Base-by-base conservation (phyloP, 2,329 filamentous ascomycete genomes). In the Fusarium pseudocircinatum region DNA sequence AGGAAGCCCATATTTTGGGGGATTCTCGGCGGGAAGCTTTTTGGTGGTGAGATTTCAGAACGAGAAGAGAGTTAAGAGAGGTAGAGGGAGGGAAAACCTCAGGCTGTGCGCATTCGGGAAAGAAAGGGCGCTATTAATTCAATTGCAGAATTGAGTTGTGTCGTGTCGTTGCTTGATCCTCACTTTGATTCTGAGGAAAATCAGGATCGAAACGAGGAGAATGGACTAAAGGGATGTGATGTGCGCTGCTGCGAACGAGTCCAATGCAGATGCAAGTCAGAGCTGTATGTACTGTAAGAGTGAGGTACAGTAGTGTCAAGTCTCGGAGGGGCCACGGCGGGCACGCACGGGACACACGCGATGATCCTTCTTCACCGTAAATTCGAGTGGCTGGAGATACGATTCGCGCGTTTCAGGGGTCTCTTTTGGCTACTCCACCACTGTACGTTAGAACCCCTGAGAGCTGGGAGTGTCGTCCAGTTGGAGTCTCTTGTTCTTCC, bases 1-100 rank as follows among this genome's bases (percentile, higher is more conserved):
- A 83, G 75, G 76, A 83, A 82, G 72, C 79, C 79, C 79, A 81
- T 81, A 39, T 28, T 43, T 43, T 34, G 13, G 22, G 28, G 61
- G 18, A 60, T 54, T 56, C 49, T 49, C 20, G 28, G 46, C 16
- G 40, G 40, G 34, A 40, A 18, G 28, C 13, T 42, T 44, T 36
- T 37, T 32, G 53, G 30, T 47, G 30, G 34, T 52, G 54, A 36
- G 53, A 44, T 37, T 52, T 44, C 15, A 36, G 28, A 11, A 24
- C 37, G 11, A 37, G 63, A 49, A 49, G 39, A 50, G 65, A 28
- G 59, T 28, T 7, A 28, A 42, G 28, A 28, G 28, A 28, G 28
- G 28, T 7, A 42, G 16, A n/a, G 47, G n/a, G 15, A 28, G 24
- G 12, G 52, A 24, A 39, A 49, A 32, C 10, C 34, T 63, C 53